Evolutionary conservation across 2,329 filamentous ascomycete genomes (phyloP), one percentile per base, ranked within the genome.

Genomic region (Emmonsia crescens): DNA sequence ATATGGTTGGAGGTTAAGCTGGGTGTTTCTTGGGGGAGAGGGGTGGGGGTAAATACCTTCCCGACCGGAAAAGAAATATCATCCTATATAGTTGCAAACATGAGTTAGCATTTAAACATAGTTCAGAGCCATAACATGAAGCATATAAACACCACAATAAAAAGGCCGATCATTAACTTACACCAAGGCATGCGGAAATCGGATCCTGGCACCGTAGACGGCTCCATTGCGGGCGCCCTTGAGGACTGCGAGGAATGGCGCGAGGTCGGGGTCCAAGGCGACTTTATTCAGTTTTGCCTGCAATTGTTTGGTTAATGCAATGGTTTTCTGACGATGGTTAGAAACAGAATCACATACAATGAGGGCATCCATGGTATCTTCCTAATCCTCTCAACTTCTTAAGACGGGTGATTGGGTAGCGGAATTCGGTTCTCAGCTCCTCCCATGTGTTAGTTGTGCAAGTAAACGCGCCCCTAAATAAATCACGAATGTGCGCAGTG

Each of bases 151-250:
- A 16, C 60, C 29, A 10, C 14, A 24, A 46, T n/a, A 46, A 46
- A 36, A 61, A 27, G 21, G 10, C 44, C 12, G 36, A 5, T 10
- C 29, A 24, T 52, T 36, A 67, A 38, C 79, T 65, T 80, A 86
- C 83, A 99, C 94, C 68, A 99, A 83, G 64, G 94, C 94, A 79
- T 99, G 94, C 66, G 94, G 94, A 79, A 99, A 97, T 66, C 94
- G 92, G 76, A 99, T 91, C 84, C 97, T 97, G 70, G 89, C 86
- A 64, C 94, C 94, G 78, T 99, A 99, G 65, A 99, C 91, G 67
- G 92, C 87, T 75, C 94, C 94, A 85, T 97, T 99, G 77, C 94
- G 91, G 67, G 94, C 89, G 70, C 86, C 91, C 83, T 99, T 99
- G 75, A 96, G 75, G 67, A 99, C 82, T 62, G 89, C 85, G 64